A percentile compares a stretch with the other conserved stretches of the same genome.
These are phyloP conservation scores for Eucalyptus coolabah DNA, from an alignment of 345 rosid genomes.

Conservation along the genomic window DNA sequence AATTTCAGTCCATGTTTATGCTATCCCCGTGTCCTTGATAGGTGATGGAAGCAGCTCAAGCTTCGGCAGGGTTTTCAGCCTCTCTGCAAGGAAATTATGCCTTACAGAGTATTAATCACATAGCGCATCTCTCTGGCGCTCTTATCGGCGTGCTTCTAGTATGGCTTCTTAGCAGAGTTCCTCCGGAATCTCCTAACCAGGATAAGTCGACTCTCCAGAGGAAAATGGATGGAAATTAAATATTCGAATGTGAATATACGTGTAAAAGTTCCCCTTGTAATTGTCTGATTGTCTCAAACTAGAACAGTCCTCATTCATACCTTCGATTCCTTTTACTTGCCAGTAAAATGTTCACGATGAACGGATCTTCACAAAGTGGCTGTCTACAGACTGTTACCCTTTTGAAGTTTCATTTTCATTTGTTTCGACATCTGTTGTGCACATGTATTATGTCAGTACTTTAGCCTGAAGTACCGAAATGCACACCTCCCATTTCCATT, in stretches of 20 bases:
- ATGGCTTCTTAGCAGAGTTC: conserved; percentile 75
- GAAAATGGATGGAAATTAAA: not conserved
- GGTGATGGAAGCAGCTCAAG: conserved; percentile 97
- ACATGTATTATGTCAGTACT: not conserved
- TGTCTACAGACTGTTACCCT: not conserved
- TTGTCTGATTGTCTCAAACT: not conserved
- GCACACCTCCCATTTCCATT: not conserved
- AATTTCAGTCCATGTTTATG: not conserved
- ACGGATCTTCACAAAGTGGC: not conserved
- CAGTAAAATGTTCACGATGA: not conserved
- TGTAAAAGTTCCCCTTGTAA: not conserved
- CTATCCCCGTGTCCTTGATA: not conserved
- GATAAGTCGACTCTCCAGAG: not conserved
- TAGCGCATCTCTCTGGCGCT: conserved; percentile 92
- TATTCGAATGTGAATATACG: not conserved
- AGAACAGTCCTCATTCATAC: not conserved
- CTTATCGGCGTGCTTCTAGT: conserved; percentile 73
- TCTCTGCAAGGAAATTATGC: conserved; percentile 35
- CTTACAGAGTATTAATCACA: conserved; percentile 73
- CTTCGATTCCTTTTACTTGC: not conserved
- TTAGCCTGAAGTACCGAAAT: not conserved
- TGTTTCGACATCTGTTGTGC: not conserved
- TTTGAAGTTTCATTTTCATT: not conserved
- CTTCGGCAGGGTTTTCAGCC: conserved; percentile 65
- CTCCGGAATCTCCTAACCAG: conserved; percentile 29